A percentile compares a stretch with the other conserved stretches of the same genome.
Evolutionary conservation across 331 rosid genomes (phyloP).

Genomic region (Arachis monticola): DNA sequence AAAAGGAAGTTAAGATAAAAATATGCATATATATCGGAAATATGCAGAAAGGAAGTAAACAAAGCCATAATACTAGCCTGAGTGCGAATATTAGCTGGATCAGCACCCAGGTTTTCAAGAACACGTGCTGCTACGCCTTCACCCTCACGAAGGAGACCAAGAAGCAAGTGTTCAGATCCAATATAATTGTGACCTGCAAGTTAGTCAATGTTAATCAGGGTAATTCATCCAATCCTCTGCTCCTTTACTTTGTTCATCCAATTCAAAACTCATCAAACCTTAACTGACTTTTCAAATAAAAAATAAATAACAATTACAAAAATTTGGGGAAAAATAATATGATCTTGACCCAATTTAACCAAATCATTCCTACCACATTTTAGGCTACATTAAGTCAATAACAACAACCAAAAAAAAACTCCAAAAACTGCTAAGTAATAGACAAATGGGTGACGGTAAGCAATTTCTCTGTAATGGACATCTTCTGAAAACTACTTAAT

Average conservation of each 20-base stretch:
- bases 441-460: not conserved
- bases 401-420: not conserved
- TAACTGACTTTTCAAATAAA: not conserved
- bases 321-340: not conserved
- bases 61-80: constrained; percentile 61
- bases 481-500: not conserved
- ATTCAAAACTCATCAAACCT: not conserved
- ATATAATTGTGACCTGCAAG: constrained; percentile 87
- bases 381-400: not conserved
- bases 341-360: constrained; percentile 4
- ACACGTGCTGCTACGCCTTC: constrained; percentile 99
- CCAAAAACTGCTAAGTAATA: not conserved
- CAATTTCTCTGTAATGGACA: not conserved
- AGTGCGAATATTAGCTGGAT: constrained; percentile 90
- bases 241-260: not conserved
- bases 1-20: not conserved
- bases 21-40: not conserved
- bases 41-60: not conserved
- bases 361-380: not conserved
- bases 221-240: not conserved
- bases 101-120: constrained; percentile 96
- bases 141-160: constrained; percentile 98
- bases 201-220: not conserved
- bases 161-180: constrained; percentile 97
- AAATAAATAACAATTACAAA: too few relatives aligned